A percentile compares a stretch with the other conserved stretches of the same genome.
Conservation (phyloP, 1,139 yeast genomes). For the Yamadazyma triangularis region DNA sequence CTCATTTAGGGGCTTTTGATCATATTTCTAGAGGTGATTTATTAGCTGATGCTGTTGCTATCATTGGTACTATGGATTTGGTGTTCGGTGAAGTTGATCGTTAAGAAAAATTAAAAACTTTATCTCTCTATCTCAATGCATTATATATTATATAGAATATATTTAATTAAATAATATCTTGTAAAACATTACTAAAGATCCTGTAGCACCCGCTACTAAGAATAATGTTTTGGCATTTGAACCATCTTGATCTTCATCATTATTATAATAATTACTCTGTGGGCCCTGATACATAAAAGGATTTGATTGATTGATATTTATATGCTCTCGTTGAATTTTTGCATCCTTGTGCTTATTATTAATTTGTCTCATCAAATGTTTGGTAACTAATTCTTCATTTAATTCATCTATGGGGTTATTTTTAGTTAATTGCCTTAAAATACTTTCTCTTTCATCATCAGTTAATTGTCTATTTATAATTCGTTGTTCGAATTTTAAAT, state of each 20-base stretch:
- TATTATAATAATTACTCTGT: slow-evolving; percentile 3
- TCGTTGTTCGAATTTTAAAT: slow-evolving; percentile 59
- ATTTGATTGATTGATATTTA: slow-evolving; percentile 10
- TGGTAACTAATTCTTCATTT: slow-evolving; percentile 40
- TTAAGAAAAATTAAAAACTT: slow-evolving; percentile 30
- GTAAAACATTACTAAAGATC: slow-evolving; percentile 25
- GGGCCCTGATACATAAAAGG: slow-evolving; percentile 34
- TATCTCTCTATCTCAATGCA: too few species aligned
- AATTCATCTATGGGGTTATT: slow-evolving; percentile 27
- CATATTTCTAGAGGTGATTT: slow-evolving; percentile 82
- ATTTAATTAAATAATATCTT: slow-evolving; percentile 9
- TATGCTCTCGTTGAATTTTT: slow-evolving; percentile 4
- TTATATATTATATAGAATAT: neutral
- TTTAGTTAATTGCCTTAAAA: slow-evolving; percentile 31
- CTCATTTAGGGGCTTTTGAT: slow-evolving; percentile 85
- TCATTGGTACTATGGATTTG: slow-evolving; percentile 92
- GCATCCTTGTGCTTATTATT: slow-evolving; percentile 15
- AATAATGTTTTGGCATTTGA: slow-evolving; percentile 18
- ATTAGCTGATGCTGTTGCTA: slow-evolving; percentile 90
- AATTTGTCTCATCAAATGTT: slow-evolving; percentile 40
- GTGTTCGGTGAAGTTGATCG: slow-evolving; percentile 95
- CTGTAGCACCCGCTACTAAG: slow-evolving; percentile 30
- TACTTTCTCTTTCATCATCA: slow-evolving; percentile 27
- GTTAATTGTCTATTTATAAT: slow-evolving; percentile 37
- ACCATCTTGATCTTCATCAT: slow-evolving; percentile 18